phyloP scores from a whole-genome alignment of 2,329 filamentous ascomycete genomes.

The Aspergillus sp. region DNA sequence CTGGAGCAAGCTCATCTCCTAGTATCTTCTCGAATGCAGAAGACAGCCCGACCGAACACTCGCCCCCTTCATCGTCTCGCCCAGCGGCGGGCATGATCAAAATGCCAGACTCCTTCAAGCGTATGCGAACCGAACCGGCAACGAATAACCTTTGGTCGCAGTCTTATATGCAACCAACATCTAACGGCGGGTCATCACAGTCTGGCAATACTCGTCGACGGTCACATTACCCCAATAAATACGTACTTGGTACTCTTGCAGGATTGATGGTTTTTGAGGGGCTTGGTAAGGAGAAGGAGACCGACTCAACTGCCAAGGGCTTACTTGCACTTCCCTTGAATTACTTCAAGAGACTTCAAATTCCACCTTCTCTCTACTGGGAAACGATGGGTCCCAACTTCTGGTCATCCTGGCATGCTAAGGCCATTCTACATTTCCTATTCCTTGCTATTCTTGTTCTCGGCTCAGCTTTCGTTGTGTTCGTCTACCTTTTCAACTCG shows the following conservation, averaged over 20 bases:
- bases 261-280: constrained; percentile 91
- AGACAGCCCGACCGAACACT: constrained; percentile 33
- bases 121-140: constrained; percentile 38
- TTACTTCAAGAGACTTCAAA: constrained; percentile 46
- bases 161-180: constrained; percentile 37
- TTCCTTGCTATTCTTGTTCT: constrained; percentile 54
- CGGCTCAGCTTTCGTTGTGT: constrained; percentile 57
- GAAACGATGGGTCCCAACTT: constrained; percentile 26
- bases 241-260: constrained; percentile 90
- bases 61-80: constrained; percentile 29
- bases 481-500: constrained; percentile 56
- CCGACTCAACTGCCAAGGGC: constrained; percentile 63
- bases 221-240: constrained; percentile 63
- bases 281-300: constrained; percentile 65
- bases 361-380: constrained; percentile 24
- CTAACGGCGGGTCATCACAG: constrained; percentile 30
- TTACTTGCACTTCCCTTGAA: constrained; percentile 65
- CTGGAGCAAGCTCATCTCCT: constrained; percentile 36
- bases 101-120: constrained; percentile 44
- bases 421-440: constrained; percentile 44
- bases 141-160: constrained; percentile 38
- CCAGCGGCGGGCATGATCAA: constrained; percentile 46
- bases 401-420: constrained; percentile 39
- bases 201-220: constrained; percentile 46
- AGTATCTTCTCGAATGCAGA: constrained; percentile 43